phyloP scores from a whole-genome alignment of 2,329 filamentous ascomycete species.

The Atkinsonella texensis region DNA sequence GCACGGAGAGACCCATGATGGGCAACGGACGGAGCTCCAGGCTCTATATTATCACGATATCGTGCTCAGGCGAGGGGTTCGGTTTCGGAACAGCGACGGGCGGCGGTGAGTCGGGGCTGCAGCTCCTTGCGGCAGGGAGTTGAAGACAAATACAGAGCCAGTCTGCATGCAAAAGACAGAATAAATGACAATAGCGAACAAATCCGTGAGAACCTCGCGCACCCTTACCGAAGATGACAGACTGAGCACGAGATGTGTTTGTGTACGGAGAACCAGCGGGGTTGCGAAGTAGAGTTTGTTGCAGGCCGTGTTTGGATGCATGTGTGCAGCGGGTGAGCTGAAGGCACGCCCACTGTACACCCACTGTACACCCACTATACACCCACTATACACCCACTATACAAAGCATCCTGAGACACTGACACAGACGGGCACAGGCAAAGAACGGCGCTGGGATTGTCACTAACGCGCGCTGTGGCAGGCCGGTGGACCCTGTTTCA shows the following conservation, averaged over 20 bases:
- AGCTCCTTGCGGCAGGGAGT: neutral
- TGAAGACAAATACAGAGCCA: neutral
- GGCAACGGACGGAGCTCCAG: constrained; percentile 15
- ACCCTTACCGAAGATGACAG: neutral
- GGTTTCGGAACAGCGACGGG: neutral
- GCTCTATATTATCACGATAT: constrained; percentile 1
- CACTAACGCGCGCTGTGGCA: neutral
- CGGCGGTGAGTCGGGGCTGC: neutral
- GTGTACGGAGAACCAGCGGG: neutral
- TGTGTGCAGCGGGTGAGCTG: too few relatives aligned
- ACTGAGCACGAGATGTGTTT: neutral
- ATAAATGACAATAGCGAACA: neutral
- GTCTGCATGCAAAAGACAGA: neutral
- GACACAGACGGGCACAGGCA: too few relatives aligned
- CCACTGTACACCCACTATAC: too few relatives aligned
- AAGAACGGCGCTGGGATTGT: too few relatives aligned
- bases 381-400: too few relatives aligned
- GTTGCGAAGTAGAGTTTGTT: neutral
- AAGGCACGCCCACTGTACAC: too few relatives aligned
- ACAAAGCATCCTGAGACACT: too few relatives aligned
- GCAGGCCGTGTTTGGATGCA: too few relatives aligned
- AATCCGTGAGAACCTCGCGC: neutral
- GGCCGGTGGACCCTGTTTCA: neutral
- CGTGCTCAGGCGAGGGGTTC: neutral
- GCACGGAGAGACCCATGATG: constrained; percentile 73